phyloP scores from a whole-genome alignment of 495 filamentous ascomycete genomes.

The Lasiosphaeria miniovina region DNA sequence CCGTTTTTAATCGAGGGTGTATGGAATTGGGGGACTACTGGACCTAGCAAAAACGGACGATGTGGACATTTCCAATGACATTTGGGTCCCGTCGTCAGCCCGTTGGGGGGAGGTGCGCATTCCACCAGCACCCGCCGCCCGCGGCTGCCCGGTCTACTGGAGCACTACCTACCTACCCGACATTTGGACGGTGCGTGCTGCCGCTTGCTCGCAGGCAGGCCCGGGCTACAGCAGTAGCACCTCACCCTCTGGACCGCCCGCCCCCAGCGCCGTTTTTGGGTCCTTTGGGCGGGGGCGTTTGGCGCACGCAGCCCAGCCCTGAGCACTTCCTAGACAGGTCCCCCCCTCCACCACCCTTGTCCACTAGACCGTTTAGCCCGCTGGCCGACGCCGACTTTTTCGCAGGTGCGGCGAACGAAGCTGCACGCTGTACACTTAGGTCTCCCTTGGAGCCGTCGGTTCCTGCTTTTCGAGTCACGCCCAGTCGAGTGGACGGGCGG shows the following conservation, averaged over 20 bases:
- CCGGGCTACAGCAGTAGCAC: conserved; percentile 1
- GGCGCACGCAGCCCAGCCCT: conserved; percentile 1
- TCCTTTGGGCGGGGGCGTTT: not conserved
- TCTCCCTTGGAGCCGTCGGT: not conserved
- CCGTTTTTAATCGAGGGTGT: too few relatives aligned
- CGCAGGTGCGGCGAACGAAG: not conserved
- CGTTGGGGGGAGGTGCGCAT: too few relatives aligned
- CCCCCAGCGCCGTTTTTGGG: conserved; percentile 6
- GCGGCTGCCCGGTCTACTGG: too few relatives aligned
- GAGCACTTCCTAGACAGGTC: not conserved
- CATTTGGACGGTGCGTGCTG: too few relatives aligned
- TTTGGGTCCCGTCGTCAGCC: too few relatives aligned
- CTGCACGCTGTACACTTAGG: not conserved
- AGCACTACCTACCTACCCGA: too few relatives aligned
- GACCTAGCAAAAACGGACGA: too few relatives aligned
- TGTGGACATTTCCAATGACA: too few relatives aligned
- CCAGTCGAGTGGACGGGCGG: not conserved
- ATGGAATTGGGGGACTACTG: too few relatives aligned
- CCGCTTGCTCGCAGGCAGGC: too few relatives aligned
- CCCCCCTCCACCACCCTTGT: not conserved
- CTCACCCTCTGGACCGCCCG: not conserved
- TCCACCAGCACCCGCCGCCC: too few relatives aligned
- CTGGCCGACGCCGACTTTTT: not conserved
- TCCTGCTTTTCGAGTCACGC: conserved; percentile 15
- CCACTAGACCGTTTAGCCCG: not conserved